Conservation (phyloP, 2,329 filamentous ascomycete species). For the Fusarium domesticum region DNA sequence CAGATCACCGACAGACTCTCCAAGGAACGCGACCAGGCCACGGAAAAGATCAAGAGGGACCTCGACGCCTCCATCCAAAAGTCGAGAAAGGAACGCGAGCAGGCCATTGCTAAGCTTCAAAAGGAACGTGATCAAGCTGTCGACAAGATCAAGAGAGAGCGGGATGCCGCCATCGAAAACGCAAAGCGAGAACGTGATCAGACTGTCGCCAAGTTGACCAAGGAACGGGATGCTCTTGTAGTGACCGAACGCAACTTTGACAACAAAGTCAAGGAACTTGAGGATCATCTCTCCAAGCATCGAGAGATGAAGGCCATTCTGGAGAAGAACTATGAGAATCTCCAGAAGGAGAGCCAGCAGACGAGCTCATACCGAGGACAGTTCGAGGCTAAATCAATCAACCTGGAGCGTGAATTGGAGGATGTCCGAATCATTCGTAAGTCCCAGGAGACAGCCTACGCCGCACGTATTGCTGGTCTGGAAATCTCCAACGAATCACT, state of each 20-base stretch:
- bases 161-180: constrained; percentile 19
- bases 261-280: constrained; percentile 27
- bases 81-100: constrained; percentile 11
- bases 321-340: constrained; percentile 26
- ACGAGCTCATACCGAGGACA: constrained; percentile 9
- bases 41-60: constrained; percentile 8
- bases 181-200: constrained; percentile 22
- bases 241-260: constrained; percentile 21
- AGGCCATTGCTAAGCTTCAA: constrained; percentile 19
- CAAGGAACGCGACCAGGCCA: constrained; percentile 1
- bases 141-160: constrained; percentile 19
- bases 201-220: constrained; percentile 19
- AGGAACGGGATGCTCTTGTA: constrained; percentile 24
- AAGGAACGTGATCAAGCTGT: constrained; percentile 24
- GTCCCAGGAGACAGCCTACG: constrained; percentile 26
- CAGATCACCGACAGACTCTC: constrained; percentile 9
- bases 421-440: constrained; percentile 27
- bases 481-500: constrained; percentile 30
- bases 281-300: constrained; percentile 25
- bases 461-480: constrained; percentile 25
- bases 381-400: constrained; percentile 27
- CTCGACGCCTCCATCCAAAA: constrained; percentile 6
- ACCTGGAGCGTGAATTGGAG: constrained; percentile 26
- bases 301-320: constrained; percentile 26
- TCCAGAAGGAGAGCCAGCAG: constrained; percentile 23